Evolutionary conservation across 2,329 filamentous ascomycete genomes (phyloP), one percentile per base, ranked within the genome.

Genomic region (Trichophaea hybrida): DNA sequence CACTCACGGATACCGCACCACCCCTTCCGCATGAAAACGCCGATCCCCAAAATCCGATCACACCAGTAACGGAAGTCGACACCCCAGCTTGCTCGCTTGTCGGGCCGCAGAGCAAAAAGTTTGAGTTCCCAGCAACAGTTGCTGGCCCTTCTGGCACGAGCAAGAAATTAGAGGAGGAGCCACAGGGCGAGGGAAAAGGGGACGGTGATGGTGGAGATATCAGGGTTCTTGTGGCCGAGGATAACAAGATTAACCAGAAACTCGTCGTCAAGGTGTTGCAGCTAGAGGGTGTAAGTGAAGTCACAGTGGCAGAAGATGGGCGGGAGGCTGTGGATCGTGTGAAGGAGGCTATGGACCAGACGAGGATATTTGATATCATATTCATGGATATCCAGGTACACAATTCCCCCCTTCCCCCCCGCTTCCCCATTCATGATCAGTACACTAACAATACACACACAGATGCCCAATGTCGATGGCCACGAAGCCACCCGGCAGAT

Each of bases 381-480:
- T 93, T 95, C 70, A 96, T 95, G 90, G 90, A 96, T 68, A 85
- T 95, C 6, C 88, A 81, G 68, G 53, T 55, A 31, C 34, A 13
- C 44, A 17, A 5, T 51, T 32, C 31, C 48, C 48, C 17, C 10
- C 6, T 24, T 4, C 40, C 5, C 40, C n/a, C 40, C 10, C 15
- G 38, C 10, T 46, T 5, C 5, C 40, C 24, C 32, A 51, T 51
- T 10, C 46, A 31, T 10, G 12, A 51, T 51, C 6, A 24, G 24
- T 24, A 3, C 24, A 24, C 3, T 33, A 33, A 12, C 5, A 51
- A 51, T 13, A 24, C 15, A 10, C 12, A 13, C 12, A 44, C 37
- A 55, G 53, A 96, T 96, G 90, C 90, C 90, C 2, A 94, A 93
- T 64, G 78, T 96, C 12, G 89, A 95, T 69, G 90, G 90, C 1